Evolutionary conservation across 164 flowering plant genomes (phyloP), one percentile per base, ranked within the genome.

Genomic region (Magnolia kwangsiensis): DNA sequence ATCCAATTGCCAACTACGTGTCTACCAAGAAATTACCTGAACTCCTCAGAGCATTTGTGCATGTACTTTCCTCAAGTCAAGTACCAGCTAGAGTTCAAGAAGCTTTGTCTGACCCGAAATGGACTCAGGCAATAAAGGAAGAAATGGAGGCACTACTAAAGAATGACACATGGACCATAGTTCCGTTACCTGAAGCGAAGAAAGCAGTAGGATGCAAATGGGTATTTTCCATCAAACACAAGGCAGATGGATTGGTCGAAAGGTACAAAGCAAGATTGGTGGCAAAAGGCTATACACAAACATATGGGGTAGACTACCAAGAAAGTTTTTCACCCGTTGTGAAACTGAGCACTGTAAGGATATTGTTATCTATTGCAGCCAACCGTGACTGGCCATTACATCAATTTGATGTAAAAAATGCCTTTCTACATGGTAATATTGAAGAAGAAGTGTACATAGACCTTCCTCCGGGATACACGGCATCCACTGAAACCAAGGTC

Each of bases 401-500:
- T 5, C 7, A 37, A 37, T 5, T 37, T 5, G 45, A 37, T 37
- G 45, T 37, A 5, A 37, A 37, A 5, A 37, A 37, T 5, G 45
- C 45, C 45, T 37, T 37, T 37, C 45, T 37, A 3, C 45, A 37
- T 2, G 18, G 16, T 0, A 18, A 65, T 10, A 37, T 65, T 65
- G 68, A 65, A 65, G 68, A 65, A 23, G 68, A 65, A 65, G 68
- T 65, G 11, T 65, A 65, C 68, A 23, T 65, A 29, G 68, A 65
- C 68, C 2, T 65, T 20, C 23, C 68, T 20, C 16, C 68, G 0
- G 68, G 31, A 8, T 65, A 65, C 27, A 65, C 16, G 27, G 0
- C 68, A n/a, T 65, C 68, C 27, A 6, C 68, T 5, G 29, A 65
- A 7, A 7, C 29, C 27, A 23, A 65, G 68, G 8, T 65, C 3